Conservation (phyloP, 1,284 basidiomycete species). For the Cutaneotrichosporon spelunceum region DNA sequence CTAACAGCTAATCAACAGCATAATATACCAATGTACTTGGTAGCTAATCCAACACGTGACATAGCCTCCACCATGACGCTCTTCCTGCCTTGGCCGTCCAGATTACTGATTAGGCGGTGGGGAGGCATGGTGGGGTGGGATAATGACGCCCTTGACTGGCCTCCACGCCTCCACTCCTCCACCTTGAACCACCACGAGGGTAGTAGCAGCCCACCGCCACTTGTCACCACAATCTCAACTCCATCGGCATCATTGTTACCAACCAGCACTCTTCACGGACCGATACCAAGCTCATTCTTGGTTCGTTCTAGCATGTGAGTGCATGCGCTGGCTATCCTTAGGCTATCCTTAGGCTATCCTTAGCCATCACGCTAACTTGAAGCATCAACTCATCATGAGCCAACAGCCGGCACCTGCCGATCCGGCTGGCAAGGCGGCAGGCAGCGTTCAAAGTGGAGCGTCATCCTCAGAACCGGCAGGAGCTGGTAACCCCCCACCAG, state of each 20-base stretch:
- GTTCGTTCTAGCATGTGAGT: slow-evolving; percentile 1
- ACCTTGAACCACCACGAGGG: neutral
- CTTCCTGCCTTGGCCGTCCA: too few species aligned
- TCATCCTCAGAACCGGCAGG: slow-evolving; percentile 1
- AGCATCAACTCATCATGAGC: slow-evolving; percentile 15
- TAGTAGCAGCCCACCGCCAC: too few species aligned
- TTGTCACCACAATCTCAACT: neutral
- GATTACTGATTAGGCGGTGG: neutral
- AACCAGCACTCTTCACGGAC: neutral
- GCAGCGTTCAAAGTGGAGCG: neutral
- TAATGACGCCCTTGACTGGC: too few species aligned
- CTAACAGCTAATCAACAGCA: too few species aligned
- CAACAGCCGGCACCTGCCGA: slow-evolving; percentile 8
- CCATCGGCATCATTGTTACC: neutral
- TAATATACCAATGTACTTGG: too few species aligned
- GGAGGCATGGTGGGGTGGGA: neutral
- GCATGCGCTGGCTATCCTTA: neutral
- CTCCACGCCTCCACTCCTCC: neutral
- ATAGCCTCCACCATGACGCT: too few species aligned
- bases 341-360: neutral
- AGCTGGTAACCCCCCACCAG: slow-evolving; percentile 1
- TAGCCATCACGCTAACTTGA: neutral
- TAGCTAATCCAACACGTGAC: too few species aligned
- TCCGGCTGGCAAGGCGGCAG: neutral
- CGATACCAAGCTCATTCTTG: neutral